These are phyloP conservation scores for Brassica hybrid DNA, from an alignment of 441 rosid species.

Conservation along the genomic window DNA sequence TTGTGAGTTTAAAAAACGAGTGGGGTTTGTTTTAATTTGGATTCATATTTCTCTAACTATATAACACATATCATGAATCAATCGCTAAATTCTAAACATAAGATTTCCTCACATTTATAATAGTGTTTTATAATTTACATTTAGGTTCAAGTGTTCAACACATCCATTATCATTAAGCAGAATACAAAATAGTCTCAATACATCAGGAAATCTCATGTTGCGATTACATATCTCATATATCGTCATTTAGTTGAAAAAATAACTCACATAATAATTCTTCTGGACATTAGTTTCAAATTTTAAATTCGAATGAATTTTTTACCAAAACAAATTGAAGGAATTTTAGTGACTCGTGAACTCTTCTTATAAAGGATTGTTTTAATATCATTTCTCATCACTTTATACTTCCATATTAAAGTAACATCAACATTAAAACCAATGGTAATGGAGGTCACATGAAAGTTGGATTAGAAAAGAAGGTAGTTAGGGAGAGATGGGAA, in stretches of 20 bases:
- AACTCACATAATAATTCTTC: not conserved
- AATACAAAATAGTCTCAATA: slow-evolving; percentile 19
- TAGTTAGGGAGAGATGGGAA: slow-evolving; percentile 15
- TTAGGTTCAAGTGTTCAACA: slow-evolving; percentile 5
- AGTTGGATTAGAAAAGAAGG: slow-evolving; percentile 41
- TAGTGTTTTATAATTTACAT: not conserved
- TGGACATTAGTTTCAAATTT: not conserved
- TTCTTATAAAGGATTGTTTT: not conserved
- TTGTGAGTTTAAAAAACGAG: slow-evolving; percentile 28
- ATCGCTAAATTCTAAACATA: slow-evolving; percentile 10
- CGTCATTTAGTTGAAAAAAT: slow-evolving; percentile 12
- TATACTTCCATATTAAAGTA: not conserved
- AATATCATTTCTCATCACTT: not conserved
- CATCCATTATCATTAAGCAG: slow-evolving; percentile 16
- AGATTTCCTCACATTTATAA: not conserved
- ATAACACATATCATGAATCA: slow-evolving; percentile 16
- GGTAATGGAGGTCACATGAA: slow-evolving; percentile 42
- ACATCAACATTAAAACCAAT: not conserved
- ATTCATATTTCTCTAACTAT: not conserved
- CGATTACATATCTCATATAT: slow-evolving; percentile 26
- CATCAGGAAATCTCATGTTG: slow-evolving; percentile 22
- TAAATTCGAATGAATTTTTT: not conserved
- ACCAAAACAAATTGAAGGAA: too few species aligned
- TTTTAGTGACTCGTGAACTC: not conserved
- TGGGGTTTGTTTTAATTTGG: slow-evolving; percentile 24